Evolutionary conservation across 345 rosid species (phyloP).

Genomic region (Brassica incana): DNA sequence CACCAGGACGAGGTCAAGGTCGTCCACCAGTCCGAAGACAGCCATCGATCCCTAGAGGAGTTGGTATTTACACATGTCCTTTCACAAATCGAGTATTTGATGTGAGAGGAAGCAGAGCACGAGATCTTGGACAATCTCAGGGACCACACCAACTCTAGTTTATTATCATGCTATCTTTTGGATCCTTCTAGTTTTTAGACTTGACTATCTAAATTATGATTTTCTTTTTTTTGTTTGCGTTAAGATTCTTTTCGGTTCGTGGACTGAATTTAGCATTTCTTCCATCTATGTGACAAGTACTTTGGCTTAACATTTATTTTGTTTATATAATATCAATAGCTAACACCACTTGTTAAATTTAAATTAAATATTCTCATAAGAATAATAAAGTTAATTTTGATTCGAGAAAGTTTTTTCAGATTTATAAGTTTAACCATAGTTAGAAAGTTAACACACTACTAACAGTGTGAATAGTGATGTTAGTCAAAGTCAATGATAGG

Average conservation of each 20-base stretch:
- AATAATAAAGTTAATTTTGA: not conserved
- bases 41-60: not conserved
- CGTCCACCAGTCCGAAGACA: not conserved
- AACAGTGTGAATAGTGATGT: not conserved
- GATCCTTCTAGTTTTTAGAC: not conserved
- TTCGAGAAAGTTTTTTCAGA: no score
- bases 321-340: not conserved
- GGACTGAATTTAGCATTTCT: no score
- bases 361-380: no score
- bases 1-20: not conserved
- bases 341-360: no score
- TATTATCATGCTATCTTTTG: not conserved
- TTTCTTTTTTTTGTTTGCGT: no score
- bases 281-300: not conserved
- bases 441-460: not conserved
- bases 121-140: not conserved
- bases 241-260: not conserved
- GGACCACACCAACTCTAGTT: not conserved
- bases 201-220: not conserved
- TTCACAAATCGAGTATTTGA: not conserved
- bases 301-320: not conserved
- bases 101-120: not conserved
- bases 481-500: no score
- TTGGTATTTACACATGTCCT: not conserved
- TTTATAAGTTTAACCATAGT: not conserved